Percentiles rank a stretch among this genome's conserved stretches.
These are phyloP conservation scores for Calonectria pseudoturangicola DNA, from an alignment of 2,329 filamentous ascomycete species.

Conservation along the genomic window DNA sequence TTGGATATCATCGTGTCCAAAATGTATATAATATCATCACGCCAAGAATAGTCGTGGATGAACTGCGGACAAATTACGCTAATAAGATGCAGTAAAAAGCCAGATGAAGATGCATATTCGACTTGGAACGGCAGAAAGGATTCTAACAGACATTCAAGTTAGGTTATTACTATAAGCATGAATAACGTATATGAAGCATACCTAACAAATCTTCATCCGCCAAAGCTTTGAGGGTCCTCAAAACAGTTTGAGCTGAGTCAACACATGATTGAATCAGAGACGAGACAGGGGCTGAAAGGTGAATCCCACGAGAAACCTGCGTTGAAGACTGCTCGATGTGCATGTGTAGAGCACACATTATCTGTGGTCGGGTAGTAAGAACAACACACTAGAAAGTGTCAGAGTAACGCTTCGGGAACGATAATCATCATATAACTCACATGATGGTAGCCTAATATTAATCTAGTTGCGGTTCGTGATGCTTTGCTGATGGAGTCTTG, in stretches of 20 bases:
- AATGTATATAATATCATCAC: conserved; percentile 59
- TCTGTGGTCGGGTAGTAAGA: conserved; percentile 55
- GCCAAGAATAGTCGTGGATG: conserved; percentile 60
- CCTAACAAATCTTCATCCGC: conserved; percentile 57
- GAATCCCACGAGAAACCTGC: conserved; percentile 43
- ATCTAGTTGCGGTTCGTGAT: conserved; percentile 51
- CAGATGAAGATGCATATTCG: conserved; percentile 64
- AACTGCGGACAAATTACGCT: conserved; percentile 58
- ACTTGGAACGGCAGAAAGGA: conserved; percentile 64
- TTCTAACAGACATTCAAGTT: conserved; percentile 27
- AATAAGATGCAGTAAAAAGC: conserved; percentile 62
- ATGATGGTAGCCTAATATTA: conserved; percentile 55
- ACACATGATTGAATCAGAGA: conserved; percentile 56
- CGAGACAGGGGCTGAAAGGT: conserved; percentile 50
- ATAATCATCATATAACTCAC: conserved; percentile 12
- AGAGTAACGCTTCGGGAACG: background rate
- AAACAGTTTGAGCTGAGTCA: conserved; percentile 54
- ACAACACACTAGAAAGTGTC: conserved; percentile 51
- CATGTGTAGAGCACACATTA: conserved; percentile 59
- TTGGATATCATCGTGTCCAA: conserved; percentile 62
- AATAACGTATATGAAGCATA: background rate
- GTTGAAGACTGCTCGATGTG: conserved; percentile 54
- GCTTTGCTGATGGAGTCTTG: conserved; percentile 56
- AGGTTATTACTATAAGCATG: accelerated
- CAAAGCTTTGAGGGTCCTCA: conserved; percentile 52